Conservation (phyloP, 768 basidiomycete genomes). For the Chalciporus sphaerocephalus region DNA sequence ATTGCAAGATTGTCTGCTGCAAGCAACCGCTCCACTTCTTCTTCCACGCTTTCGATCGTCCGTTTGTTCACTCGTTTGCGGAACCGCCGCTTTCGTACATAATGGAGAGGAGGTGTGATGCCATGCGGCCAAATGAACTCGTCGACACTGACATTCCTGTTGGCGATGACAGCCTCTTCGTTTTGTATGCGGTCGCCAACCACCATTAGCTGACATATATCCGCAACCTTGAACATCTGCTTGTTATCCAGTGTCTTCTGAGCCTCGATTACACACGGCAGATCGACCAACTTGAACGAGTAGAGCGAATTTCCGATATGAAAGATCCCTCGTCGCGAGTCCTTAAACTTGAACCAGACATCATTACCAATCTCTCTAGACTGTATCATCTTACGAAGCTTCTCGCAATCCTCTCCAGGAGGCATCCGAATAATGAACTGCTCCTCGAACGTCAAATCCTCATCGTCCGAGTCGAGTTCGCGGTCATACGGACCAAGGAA, state of each 20-base stretch:
- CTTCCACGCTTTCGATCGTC: constrained; percentile 94
- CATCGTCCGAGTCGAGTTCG: constrained; percentile 92
- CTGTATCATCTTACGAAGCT: constrained; percentile 75
- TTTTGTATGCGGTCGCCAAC: constrained; percentile 71
- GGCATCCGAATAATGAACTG: constrained; percentile 93
- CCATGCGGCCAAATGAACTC: constrained; percentile 99
- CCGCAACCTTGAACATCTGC: constrained; percentile 97
- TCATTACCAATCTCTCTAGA: constrained; percentile 76
- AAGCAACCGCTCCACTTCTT: constrained; percentile 84
- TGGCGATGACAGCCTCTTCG: constrained; percentile 59
- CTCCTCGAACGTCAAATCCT: constrained; percentile 93
- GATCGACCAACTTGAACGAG: constrained; percentile 90
- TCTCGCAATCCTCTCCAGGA: constrained; percentile 76
- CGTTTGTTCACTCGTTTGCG: constrained; percentile 82
- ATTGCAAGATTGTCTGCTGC: constrained; percentile 73
- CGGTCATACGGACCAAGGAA: constrained; percentile 91
- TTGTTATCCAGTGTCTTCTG: constrained; percentile 96
- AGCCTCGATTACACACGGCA: constrained; percentile 90
- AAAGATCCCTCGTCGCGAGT: constrained; percentile 87
- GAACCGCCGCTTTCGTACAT: constrained; percentile 88
- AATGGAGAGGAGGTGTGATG: constrained; percentile 86
- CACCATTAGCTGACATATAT: constrained; percentile 98
- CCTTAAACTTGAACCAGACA: constrained; percentile 98
- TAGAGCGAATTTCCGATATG: constrained; percentile 79
- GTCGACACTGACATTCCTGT: constrained; percentile 79